Percentiles rank a stretch among this genome's conserved stretches.
Evolutionary conservation across 2,329 filamentous ascomycete species (phyloP).

Genomic region (Simplicillium aogashimaense): DNA sequence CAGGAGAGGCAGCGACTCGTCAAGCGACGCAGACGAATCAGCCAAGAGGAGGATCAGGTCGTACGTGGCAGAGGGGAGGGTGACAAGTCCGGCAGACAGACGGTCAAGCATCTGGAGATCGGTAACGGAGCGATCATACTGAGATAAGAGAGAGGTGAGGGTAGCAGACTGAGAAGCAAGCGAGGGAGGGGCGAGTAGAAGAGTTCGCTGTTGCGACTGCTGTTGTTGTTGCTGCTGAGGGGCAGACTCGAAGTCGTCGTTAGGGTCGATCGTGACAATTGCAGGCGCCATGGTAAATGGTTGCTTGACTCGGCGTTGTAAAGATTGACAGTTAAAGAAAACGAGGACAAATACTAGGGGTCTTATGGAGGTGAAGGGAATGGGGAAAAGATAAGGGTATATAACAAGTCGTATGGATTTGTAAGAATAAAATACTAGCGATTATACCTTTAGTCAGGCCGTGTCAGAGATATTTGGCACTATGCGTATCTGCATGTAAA

Average conservation of each 20-base stretch:
- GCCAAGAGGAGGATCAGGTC: constrained; percentile 77
- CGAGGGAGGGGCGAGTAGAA: constrained; percentile 84
- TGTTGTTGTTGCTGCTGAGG: too few relatives aligned
- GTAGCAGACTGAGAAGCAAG: constrained; percentile 76
- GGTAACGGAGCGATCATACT: constrained; percentile 64
- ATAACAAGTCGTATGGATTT: neutral
- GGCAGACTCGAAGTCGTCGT: constrained; percentile 39
- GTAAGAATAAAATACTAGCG: neutral
- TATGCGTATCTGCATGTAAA: too few relatives aligned
- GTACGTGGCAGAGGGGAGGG: constrained; percentile 69
- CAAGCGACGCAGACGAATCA: constrained; percentile 54
- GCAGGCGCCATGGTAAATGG: constrained; percentile 36
- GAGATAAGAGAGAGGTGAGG: constrained; percentile 59
- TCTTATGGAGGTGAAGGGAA: neutral
- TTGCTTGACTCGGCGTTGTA: too few relatives aligned
- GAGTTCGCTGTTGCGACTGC: constrained; percentile 43
- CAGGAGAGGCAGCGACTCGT: constrained; percentile 56
- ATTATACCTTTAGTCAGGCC: too few relatives aligned
- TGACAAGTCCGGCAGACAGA: constrained; percentile 69
- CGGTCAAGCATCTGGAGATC: constrained; percentile 98
- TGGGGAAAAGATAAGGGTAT: too few relatives aligned
- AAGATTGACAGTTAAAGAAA: neutral
- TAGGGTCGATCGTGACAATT: constrained; percentile 43
- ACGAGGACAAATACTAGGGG: neutral
- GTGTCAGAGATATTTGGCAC: too few relatives aligned